A percentile compares a stretch with the other conserved stretches of the same genome.
These are phyloP conservation scores for Periconia sp. DNA, from an alignment of 2,329 filamentous ascomycete genomes.

Conservation along the genomic window DNA sequence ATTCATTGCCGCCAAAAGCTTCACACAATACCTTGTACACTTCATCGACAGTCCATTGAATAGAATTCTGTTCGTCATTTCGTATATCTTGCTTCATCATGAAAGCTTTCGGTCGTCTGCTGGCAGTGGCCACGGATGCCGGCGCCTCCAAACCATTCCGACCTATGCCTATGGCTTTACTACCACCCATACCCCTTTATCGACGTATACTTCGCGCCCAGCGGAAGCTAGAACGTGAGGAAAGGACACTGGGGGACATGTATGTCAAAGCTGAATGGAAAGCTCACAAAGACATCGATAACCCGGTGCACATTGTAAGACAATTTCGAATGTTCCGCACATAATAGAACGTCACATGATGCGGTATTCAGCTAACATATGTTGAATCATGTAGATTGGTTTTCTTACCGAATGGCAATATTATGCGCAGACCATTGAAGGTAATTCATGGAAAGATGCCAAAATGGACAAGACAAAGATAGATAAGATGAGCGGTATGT, in stretches of 20 bases:
- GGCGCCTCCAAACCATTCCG: slow-evolving; percentile 38
- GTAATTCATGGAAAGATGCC: slow-evolving; percentile 79
- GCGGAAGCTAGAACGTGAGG: slow-evolving; percentile 71
- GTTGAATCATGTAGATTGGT: slow-evolving; percentile 69
- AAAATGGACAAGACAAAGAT: slow-evolving; percentile 82
- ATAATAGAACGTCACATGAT: not conserved
- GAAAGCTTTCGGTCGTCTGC: slow-evolving; percentile 30
- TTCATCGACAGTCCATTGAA: not conserved
- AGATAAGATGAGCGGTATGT: slow-evolving; percentile 89
- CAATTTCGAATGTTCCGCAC: not conserved
- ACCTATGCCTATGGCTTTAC: slow-evolving; percentile 63
- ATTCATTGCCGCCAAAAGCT: not conserved
- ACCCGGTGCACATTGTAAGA: slow-evolving; percentile 84
- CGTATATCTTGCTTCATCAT: slow-evolving; percentile 18
- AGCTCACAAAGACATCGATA: slow-evolving; percentile 80
- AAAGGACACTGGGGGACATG: slow-evolving; percentile 82
- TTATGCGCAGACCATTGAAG: slow-evolving; percentile 90
- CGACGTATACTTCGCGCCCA: slow-evolving; percentile 84
- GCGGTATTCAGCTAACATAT: slow-evolving; percentile 7
- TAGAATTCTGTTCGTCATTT: not conserved
- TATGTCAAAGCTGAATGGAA: slow-evolving; percentile 94
- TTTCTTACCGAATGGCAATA: slow-evolving; percentile 96
- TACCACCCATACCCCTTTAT: slow-evolving; percentile 89
- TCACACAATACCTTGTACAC: not conserved
- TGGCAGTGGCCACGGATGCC: slow-evolving; percentile 40